phyloP scores from a whole-genome alignment of 495 filamentous ascomycete species.

The Penicillium robsamsonii region DNA sequence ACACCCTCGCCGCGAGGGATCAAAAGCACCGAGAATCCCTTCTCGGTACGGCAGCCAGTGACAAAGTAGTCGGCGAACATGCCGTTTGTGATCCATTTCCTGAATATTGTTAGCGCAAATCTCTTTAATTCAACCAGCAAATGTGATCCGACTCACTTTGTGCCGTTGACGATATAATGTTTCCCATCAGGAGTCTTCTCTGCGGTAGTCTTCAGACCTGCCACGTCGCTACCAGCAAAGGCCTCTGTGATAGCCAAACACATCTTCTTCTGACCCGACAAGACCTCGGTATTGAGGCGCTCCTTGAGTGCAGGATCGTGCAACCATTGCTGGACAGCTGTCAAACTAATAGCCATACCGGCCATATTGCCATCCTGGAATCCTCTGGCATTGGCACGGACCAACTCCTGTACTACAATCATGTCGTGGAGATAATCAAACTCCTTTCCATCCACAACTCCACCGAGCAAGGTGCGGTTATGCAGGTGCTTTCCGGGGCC shows the following conservation, averaged over 20 bases:
- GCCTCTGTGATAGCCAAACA: slow-evolving; percentile 86
- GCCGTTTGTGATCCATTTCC: slow-evolving; percentile 92
- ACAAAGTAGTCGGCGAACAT: slow-evolving; percentile 84
- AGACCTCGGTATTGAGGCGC: slow-evolving; percentile 65
- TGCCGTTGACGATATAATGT: slow-evolving; percentile 83
- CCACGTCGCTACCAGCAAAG: slow-evolving; percentile 85
- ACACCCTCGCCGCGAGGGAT: slow-evolving; percentile 67
- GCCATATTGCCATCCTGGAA: slow-evolving; percentile 63
- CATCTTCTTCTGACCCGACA: slow-evolving; percentile 83
- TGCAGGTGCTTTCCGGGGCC: slow-evolving; percentile 83
- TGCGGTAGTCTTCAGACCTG: slow-evolving; percentile 77
- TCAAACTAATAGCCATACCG: slow-evolving; percentile 81
- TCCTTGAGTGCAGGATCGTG: slow-evolving; percentile 64
- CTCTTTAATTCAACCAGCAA: background rate
- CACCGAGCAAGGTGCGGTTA: slow-evolving; percentile 63
- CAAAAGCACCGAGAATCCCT: slow-evolving; percentile 76
- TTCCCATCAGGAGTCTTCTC: slow-evolving; percentile 79
- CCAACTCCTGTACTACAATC: slow-evolving; percentile 70
- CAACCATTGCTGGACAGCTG: slow-evolving; percentile 78
- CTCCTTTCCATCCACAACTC: slow-evolving; percentile 71
- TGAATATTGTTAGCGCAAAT: slow-evolving; percentile 8
- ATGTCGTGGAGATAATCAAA: slow-evolving; percentile 89
- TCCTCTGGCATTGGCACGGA: slow-evolving; percentile 66
- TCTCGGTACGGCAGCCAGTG: slow-evolving; percentile 74
- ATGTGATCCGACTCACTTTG: slow-evolving; percentile 50